Evolutionary conservation across 306 rosid species (phyloP), one percentile per base, ranked within the genome.

Genomic region (Spatholobus suberectus): DNA sequence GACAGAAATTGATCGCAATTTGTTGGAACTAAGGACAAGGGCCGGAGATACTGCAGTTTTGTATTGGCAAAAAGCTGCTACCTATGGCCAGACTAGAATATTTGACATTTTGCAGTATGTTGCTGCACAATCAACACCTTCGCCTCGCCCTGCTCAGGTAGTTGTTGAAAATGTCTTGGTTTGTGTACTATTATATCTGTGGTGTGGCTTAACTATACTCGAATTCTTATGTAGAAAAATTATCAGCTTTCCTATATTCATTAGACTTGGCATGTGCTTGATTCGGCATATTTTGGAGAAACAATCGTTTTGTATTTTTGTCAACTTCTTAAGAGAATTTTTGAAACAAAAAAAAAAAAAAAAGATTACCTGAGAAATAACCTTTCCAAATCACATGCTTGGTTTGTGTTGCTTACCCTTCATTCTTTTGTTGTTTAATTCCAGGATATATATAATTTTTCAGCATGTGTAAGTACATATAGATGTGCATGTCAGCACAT

Each of bases 31-130:
- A 44, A 95, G 85, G 87, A 89, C 90, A 18, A 91, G 93, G 81
- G 97, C 97, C 7, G 96, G 90, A 54, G 97, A 93, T 86, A 40
- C 85, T 37, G 94, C 85, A 23, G 73, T 89, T 86, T 18, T 76
- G 66, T 93, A 90, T 85, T 89, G 94, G 92, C 97, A 92, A 89
- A 90, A 90, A 84, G 97, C 92, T 68, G 87, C 90, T 54, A 88
- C 87, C 85, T 93, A 95, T 82, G 88, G 91, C 58, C 98, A 93
- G 86, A 95, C 95, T 0, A 91, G 97, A 86, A 37, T 93, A 41
- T 91, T 80, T 82, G 97, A 93, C 14, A 79, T 95, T 83, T 73
- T 92, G 77, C 97, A 95, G 84, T 90, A 85, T 84, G 92, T 95
- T 77, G 94, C 97, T 18, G 86, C 97, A 13, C 97, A 89, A 70